Evolutionary conservation across 139 green algal genomes (phyloP), one percentile per base, ranked within the genome.

Genomic region (Chara braunii): DNA sequence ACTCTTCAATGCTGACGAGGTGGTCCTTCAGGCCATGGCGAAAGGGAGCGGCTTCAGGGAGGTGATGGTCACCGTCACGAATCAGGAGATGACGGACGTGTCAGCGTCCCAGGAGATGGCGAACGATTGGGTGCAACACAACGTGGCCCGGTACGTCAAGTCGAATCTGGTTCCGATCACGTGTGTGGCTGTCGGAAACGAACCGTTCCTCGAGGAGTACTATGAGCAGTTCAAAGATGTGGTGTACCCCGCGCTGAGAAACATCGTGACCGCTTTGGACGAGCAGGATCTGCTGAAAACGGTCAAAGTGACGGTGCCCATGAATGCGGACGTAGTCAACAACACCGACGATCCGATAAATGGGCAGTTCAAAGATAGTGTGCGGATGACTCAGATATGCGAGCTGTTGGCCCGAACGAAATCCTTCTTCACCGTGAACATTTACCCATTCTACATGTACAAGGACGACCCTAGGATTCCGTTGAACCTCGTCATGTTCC

Each of bases 41-140:
- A 32, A 32, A n/a, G n/a, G n/a, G n/a, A n/a, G n/a, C n/a, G n/a
- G n/a, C n/a, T n/a, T n/a, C n/a, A 26, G 36, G 57, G 36, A 66
- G 57, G 57, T 66, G 36, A 66, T 66, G 57, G 57, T 66, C 11
- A 66, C 37, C 43, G 57, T 66, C 43, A 42, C 43, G 29, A 66
- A 66, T 43, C 22, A 69, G 60, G 23, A 63, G n/a, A 33, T 69
- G 14, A 18, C 24, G 6, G 29, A 23, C 43, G 35, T 69, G 9
- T 45, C 60, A 23, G 3, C 22, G 31, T 11, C 58, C 43, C 22
- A 62, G n/a, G 11, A 22, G 60, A 22, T 23, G 22, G 60, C 60
- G 14, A 12, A 59, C 23, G 24, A 37, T n/a, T 69, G 60, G 60
- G 60, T 69, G 6, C 22, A 69, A 32, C 23, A 62, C 60, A 69